A percentile compares a stretch with the other conserved stretches of the same genome.
Conservation (phyloP, 441 rosid species). For the Corymbia citriodora region DNA sequence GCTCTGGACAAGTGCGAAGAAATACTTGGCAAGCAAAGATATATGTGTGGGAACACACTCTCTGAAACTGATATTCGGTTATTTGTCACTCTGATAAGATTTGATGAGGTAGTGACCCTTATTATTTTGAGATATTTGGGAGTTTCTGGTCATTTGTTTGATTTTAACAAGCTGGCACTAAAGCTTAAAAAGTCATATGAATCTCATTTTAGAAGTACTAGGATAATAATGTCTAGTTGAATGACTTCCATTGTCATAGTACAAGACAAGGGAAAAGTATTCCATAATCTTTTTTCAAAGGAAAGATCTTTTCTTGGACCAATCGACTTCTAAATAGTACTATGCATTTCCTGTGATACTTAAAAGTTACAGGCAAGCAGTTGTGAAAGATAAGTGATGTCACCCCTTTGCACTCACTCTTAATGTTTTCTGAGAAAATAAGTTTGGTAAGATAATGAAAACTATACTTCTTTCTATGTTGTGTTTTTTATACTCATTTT, state of each 20-base stretch:
- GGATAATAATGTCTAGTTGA: background rate
- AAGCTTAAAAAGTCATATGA: background rate
- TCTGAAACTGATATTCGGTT: slow-evolving; percentile 76
- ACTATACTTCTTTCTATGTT: background rate
- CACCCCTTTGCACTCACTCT: background rate
- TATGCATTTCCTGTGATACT: background rate
- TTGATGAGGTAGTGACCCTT: slow-evolving; percentile 61
- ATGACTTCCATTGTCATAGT: background rate
- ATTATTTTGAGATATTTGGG: background rate
- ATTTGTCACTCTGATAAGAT: slow-evolving; percentile 87
- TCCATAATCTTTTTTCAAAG: background rate
- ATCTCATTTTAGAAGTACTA: background rate
- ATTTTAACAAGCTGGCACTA: background rate
- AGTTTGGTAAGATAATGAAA: background rate
- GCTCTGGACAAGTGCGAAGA: slow-evolving; percentile 80
- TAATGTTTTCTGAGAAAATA: background rate
- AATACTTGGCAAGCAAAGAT: slow-evolving; percentile 66
- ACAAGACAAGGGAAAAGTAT: background rate
- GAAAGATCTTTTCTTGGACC: background rate
- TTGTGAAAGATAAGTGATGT: background rate
- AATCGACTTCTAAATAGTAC: background rate
- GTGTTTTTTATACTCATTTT: background rate
- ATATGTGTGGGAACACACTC: slow-evolving; percentile 57
- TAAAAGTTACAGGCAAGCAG: background rate
- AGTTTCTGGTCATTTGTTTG: background rate